phyloP scores from a whole-genome alignment of 768 basidiomycete species.

The Guyanaporus albipodus region DNA sequence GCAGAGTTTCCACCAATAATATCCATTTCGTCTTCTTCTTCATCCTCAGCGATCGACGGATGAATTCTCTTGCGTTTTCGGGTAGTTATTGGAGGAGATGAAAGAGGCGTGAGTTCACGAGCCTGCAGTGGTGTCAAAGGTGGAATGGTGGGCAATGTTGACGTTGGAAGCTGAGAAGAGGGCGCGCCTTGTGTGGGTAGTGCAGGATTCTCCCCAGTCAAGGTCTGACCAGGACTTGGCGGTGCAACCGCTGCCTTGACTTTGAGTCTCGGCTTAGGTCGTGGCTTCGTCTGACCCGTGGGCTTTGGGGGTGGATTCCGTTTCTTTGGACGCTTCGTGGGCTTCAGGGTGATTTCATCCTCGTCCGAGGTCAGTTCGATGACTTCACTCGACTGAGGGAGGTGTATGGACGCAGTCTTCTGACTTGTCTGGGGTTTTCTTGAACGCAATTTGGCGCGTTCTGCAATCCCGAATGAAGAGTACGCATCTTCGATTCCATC shows the following conservation, averaged over 20 bases:
- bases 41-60: slow-evolving; percentile 5
- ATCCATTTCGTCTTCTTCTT: slow-evolving; percentile 18
- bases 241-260: slow-evolving; percentile 10
- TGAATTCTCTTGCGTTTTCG: slow-evolving; percentile 28
- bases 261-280: slow-evolving; percentile 26
- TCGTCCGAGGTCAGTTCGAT: slow-evolving; percentile 47
- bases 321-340: slow-evolving; percentile 30
- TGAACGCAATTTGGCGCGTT: slow-evolving; percentile 54
- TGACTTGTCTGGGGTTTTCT: slow-evolving; percentile 29
- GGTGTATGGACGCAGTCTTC: slow-evolving; percentile 7
- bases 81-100: slow-evolving; percentile 20
- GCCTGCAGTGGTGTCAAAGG: slow-evolving; percentile 22
- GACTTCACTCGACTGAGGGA: slow-evolving; percentile 28
- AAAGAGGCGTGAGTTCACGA: slow-evolving; percentile 21
- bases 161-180: slow-evolving; percentile 34
- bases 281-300: slow-evolving; percentile 23
- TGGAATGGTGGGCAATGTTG: slow-evolving; percentile 27
- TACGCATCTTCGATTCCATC: slow-evolving; percentile 16
- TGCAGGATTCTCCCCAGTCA: slow-evolving; percentile 24
- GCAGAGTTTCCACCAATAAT: neutral
- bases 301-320: slow-evolving; percentile 28
- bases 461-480: slow-evolving; percentile 43
- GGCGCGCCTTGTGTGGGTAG: slow-evolving; percentile 27
- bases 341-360: slow-evolving; percentile 35
- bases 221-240: slow-evolving; percentile 12